Conservation (phyloP, 306 rosid genomes). For the Cicer chorassanicum region DNA sequence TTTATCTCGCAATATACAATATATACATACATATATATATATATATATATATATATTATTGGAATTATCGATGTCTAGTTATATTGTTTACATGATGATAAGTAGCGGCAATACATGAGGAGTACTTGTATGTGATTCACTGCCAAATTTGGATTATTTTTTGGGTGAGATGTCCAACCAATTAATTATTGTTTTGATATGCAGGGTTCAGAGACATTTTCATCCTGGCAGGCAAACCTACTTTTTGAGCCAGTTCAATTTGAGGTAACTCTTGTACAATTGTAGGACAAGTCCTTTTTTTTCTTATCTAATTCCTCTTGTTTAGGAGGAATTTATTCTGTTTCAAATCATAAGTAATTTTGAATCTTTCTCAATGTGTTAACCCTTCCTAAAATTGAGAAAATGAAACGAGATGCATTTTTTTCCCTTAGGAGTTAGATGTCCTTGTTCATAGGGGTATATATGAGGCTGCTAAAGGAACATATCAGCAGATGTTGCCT, state of each 20-base stretch:
- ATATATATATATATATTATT: too few relatives aligned
- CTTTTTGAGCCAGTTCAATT: constrained; percentile 89
- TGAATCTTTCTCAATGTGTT: not conserved
- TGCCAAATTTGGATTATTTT: constrained; percentile 9
- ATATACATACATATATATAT: too few relatives aligned
- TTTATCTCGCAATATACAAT: not conserved
- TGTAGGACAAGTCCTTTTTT: too few relatives aligned
- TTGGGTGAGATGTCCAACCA: not conserved
- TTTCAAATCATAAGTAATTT: not conserved
- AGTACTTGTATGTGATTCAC: not conserved
- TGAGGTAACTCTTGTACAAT: constrained; percentile 60
- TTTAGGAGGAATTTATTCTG: not conserved
- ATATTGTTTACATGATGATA: too few relatives aligned
- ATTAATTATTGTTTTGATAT: not conserved
- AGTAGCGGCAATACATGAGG: too few relatives aligned
- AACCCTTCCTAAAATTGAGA: constrained; percentile 30
- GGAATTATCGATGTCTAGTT: too few relatives aligned
- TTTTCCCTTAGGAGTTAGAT: constrained; percentile 64
- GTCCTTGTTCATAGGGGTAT: constrained; percentile 93
- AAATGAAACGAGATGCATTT: constrained; percentile 1
- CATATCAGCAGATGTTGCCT: constrained; percentile 89
- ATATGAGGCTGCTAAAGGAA: constrained; percentile 94
- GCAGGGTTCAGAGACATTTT: constrained; percentile 90
- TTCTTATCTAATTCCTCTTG: too few relatives aligned
- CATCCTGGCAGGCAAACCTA: constrained; percentile 98